Percentiles rank a stretch among this genome's conserved stretches.
These are phyloP conservation scores for Fusarium sp. DNA, from an alignment of 2,329 filamentous ascomycete genomes.

Conservation along the genomic window DNA sequence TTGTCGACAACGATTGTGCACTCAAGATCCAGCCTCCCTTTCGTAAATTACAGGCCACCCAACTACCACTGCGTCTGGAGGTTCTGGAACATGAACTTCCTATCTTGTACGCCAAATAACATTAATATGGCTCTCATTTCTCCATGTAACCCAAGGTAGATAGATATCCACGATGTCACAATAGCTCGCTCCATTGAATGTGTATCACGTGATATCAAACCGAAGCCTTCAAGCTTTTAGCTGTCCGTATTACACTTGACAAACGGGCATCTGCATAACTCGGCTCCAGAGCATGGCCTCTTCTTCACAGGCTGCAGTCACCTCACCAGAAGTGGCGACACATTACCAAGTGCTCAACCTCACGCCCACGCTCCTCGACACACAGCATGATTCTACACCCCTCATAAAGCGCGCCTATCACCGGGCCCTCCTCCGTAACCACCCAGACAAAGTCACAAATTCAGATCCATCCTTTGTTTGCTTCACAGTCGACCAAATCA, in stretches of 20 bases:
- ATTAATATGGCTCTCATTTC: not conserved
- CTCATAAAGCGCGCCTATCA: constrained; percentile 71
- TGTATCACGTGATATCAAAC: constrained; percentile 38
- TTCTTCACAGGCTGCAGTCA: constrained; percentile 8
- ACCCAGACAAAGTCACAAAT: constrained; percentile 66
- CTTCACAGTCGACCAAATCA: constrained; percentile 72
- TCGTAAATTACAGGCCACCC: not conserved
- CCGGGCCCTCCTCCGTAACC: constrained; percentile 70
- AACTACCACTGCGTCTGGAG: not conserved
- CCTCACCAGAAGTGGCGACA: constrained; percentile 49
- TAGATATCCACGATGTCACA: not conserved
- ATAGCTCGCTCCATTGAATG: not conserved
- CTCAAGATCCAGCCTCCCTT: not conserved
- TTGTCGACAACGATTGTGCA: constrained; percentile 10
- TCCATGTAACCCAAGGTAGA: not conserved
- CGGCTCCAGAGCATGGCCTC: constrained; percentile 10
- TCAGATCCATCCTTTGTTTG: constrained; percentile 49
- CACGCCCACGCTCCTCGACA: constrained; percentile 57
- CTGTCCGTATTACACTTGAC: not conserved
- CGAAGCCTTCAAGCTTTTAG: constrained; percentile 2
- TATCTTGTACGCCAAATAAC: not conserved
- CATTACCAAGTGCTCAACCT: constrained; percentile 71
- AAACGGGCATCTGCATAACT: not conserved
- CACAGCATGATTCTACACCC: constrained; percentile 53
- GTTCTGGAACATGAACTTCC: not conserved